These are phyloP conservation scores for Microstroma glucosiphilum DNA, from an alignment of 1,284 basidiomycete genomes.

Conservation along the genomic window DNA sequence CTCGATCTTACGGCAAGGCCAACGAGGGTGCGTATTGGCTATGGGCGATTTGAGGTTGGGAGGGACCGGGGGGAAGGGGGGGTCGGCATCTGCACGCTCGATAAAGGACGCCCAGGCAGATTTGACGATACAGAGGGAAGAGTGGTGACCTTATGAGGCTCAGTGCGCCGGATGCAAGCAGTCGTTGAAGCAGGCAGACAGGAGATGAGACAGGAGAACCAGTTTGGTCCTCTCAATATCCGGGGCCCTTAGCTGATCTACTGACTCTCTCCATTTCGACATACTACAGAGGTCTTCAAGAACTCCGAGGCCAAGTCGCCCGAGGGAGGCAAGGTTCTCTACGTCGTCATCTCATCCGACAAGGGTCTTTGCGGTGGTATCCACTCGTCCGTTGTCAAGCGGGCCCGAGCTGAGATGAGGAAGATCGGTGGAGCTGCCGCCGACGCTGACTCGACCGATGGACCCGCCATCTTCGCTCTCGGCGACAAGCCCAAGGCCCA, in stretches of 20 bases:
- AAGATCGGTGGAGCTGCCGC: constrained; percentile 53
- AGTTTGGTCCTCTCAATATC: neutral
- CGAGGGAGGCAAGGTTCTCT: constrained; percentile 44
- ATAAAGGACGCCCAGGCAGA: too few species aligned
- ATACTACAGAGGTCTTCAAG: constrained; percentile 43
- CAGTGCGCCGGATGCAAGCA: neutral
- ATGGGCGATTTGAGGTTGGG: constrained; percentile 2
- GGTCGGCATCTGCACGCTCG: neutral
- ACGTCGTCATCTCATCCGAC: constrained; percentile 94
- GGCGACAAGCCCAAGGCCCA: constrained; percentile 84
- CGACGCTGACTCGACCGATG: constrained; percentile 52
- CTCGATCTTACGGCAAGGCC: constrained; percentile 88
- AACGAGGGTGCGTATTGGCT: constrained; percentile 66
- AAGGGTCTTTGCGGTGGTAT: constrained; percentile 99
- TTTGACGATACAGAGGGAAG: too few species aligned
- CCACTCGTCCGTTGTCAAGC: constrained; percentile 91
- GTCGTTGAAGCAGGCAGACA: too few species aligned
- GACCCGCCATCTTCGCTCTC: constrained; percentile 57
- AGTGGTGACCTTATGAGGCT: neutral
- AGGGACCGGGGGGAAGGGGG: neutral
- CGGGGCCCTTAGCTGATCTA: neutral
- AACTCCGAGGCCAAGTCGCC: constrained; percentile 43
- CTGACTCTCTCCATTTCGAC: neutral
- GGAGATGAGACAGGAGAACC: too few species aligned
- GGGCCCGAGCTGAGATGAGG: constrained; percentile 63